phyloP scores from a whole-genome alignment of 345 rosid genomes.

The Populus pruinosa region DNA sequence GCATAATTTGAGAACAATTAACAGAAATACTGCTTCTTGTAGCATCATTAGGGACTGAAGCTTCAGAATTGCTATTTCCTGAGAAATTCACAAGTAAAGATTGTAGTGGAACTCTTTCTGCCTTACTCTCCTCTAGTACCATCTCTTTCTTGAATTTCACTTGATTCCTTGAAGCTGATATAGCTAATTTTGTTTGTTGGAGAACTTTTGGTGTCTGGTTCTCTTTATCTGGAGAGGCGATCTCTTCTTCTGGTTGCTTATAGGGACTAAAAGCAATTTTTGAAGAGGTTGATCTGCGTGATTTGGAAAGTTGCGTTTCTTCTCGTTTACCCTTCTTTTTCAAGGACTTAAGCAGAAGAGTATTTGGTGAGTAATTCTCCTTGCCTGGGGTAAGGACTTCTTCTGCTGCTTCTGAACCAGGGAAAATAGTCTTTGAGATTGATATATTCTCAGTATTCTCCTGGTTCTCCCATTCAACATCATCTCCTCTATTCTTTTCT shows the following conservation, averaged over 20 bases:
- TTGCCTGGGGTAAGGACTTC: slow-evolving; percentile 67
- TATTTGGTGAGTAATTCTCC: slow-evolving; percentile 75
- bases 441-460: slow-evolving; percentile 31
- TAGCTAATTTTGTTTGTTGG: slow-evolving; percentile 31
- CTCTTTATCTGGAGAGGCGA: slow-evolving; percentile 44
- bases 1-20: slow-evolving; percentile 8
- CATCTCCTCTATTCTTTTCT: slow-evolving; percentile 34
- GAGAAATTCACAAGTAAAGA: slow-evolving; percentile 34
- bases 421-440: slow-evolving; percentile 22
- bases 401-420: slow-evolving; percentile 39
- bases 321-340: slow-evolving; percentile 44
- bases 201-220: slow-evolving; percentile 39
- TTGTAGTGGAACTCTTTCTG: slow-evolving; percentile 59
- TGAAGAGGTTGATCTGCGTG: slow-evolving; percentile 31
- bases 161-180: slow-evolving; percentile 21
- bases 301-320: slow-evolving; percentile 28
- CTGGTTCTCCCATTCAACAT: slow-evolving; percentile 25
- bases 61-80: slow-evolving; percentile 31
- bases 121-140: slow-evolving; percentile 23
- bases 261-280: slow-evolving; percentile 29
- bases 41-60: slow-evolving; percentile 20
- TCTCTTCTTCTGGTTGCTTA: slow-evolving; percentile 32
- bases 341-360: slow-evolving; percentile 40
- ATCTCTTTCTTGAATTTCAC: slow-evolving; percentile 35
- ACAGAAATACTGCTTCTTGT: slow-evolving; percentile 32